These are phyloP conservation scores for Xerocomus spinulosus DNA, from an alignment of 768 basidiomycete species.

Conservation along the genomic window DNA sequence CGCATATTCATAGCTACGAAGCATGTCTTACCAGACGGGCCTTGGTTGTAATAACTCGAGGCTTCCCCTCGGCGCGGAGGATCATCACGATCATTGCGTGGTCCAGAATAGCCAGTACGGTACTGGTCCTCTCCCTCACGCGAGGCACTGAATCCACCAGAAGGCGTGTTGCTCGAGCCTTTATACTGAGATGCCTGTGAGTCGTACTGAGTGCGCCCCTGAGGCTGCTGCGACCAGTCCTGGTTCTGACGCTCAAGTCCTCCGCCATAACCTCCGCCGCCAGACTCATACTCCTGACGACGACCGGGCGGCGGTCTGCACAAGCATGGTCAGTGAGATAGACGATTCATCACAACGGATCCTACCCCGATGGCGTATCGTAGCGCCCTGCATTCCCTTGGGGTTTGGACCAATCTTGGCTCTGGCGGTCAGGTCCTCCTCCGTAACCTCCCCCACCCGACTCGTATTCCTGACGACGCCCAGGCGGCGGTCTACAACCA, in stretches of 20 bases:
- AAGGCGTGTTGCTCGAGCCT: slow-evolving; percentile 8
- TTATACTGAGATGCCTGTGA: too few relatives aligned
- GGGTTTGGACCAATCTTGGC: too few relatives aligned
- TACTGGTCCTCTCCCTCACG: slow-evolving; percentile 8
- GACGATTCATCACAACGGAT: background rate
- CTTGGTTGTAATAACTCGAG: slow-evolving; percentile 15
- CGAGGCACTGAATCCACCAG: slow-evolving; percentile 15
- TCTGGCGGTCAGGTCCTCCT: too few relatives aligned
- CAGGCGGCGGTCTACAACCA: slow-evolving; percentile 8
- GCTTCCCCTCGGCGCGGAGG: slow-evolving; percentile 15
- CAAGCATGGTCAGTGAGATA: background rate
- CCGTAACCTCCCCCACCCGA: background rate
- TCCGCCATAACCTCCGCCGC: slow-evolving; percentile 1
- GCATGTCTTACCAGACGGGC: slow-evolving; percentile 2
- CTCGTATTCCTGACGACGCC: slow-evolving; percentile 2
- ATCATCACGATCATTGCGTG: slow-evolving; percentile 1
- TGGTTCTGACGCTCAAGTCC: slow-evolving; percentile 7
- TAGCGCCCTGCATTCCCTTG: slow-evolving; percentile 3
- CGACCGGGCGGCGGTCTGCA: slow-evolving; percentile 8
- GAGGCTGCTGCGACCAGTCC: slow-evolving; percentile 5
- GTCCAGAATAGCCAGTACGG: slow-evolving; percentile 4
- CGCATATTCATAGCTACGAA: background rate
- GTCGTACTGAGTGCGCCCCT: too few relatives aligned
- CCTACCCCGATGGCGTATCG: slow-evolving; percentile 14
- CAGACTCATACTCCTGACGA: slow-evolving; percentile 7